Percentiles rank a stretch among this genome's conserved stretches.
These are phyloP conservation scores for Fusarium sp. DNA, from an alignment of 2,329 filamentous ascomycete genomes.

Conservation along the genomic window DNA sequence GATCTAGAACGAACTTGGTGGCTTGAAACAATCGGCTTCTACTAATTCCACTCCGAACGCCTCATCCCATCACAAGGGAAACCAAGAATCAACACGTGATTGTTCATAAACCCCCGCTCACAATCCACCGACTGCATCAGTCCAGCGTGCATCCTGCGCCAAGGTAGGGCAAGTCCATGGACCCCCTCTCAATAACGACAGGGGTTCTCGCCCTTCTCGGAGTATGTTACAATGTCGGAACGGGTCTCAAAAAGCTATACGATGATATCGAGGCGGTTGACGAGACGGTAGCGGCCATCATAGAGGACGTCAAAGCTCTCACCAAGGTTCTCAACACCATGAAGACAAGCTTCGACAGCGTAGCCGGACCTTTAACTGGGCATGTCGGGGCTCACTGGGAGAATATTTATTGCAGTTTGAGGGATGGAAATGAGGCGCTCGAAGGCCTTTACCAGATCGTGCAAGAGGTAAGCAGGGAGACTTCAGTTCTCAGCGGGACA, in stretches of 20 bases:
- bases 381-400: constrained; percentile 1
- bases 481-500: background rate
- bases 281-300: background rate
- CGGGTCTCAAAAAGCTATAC: background rate
- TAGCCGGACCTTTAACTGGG: background rate
- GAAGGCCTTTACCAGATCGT: background rate
- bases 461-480: background rate
- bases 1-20: background rate
- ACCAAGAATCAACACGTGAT: background rate
- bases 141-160: background rate
- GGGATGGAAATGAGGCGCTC: background rate
- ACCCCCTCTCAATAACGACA: background rate
- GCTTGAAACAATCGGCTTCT: background rate
- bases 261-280: background rate
- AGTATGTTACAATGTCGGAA: background rate
- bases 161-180: background rate
- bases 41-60: background rate
- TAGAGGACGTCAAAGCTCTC: background rate
- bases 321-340: constrained; percentile 1
- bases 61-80: background rate
- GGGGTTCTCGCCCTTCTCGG: background rate
- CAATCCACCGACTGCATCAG: background rate
- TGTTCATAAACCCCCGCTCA: background rate
- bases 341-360: background rate
- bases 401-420: constrained; percentile 2